Evolutionary conservation across 164 flowering plant species (phyloP), one percentile per base, ranked within the genome.

Genomic region (Saururus chinensis): DNA sequence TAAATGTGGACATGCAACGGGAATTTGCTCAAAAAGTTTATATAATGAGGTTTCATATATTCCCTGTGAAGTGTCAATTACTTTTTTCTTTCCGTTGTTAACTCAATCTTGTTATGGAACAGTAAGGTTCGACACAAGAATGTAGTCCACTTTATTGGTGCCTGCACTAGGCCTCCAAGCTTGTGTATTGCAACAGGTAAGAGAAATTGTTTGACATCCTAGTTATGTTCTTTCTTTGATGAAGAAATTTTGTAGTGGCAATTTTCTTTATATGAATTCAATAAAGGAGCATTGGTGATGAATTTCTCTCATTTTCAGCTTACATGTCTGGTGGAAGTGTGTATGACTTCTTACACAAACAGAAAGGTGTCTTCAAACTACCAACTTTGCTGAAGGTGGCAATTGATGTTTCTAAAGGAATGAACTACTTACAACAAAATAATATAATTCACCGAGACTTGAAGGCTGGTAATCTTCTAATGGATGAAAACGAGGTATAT

Each of bases 111-210:
- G 19, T 64, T 19, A 21, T 55, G 61, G 74, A 76, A 73, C 86
- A 95, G 99, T 76, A 95, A 95, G 79, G 81, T 95, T 40, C 84
- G 99, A 12, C 99, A 95, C 75, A 95, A 86, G 81, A 91, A 95
- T 82, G 99, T 95, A 52, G 99, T 95, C 64, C 99, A 95, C 71
- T 95, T 95, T 67, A 95, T 95, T 42, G 99, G 98, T 51, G 99
- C 99, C 59, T 91, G 96, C 66, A 95, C 99, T 49, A 77, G 72
- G 54, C 76, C 93, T 65, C 97, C 97, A 51, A 83, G 73, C 69
- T 73, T 95, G 74, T 95, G 96, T 82, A 91, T 95, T 71, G 92
- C 91, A 53, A 95, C 99, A 68, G 99, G 99, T 91, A 14, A 55
- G 35, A 9, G 17, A 24, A 24, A 23, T 55, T 55, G 16, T 7